These are phyloP conservation scores for Punica granatum DNA, from an alignment of 345 rosid species.

Conservation along the genomic window DNA sequence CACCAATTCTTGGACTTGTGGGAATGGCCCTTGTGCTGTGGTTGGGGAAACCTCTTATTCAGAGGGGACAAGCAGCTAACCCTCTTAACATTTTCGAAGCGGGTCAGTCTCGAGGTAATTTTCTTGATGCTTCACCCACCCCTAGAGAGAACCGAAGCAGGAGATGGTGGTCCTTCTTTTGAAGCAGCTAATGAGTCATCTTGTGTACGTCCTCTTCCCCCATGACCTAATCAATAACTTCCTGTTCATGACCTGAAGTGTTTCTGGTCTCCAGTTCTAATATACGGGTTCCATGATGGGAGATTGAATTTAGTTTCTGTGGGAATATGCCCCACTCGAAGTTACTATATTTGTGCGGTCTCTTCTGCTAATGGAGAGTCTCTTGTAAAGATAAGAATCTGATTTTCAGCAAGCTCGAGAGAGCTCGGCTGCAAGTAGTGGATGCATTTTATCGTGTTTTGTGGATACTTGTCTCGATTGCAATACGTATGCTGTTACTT, in stretches of 20 bases:
- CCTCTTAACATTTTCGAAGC: conserved; percentile 14
- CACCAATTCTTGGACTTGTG: conserved; percentile 73
- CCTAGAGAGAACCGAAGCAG: conserved; percentile 50
- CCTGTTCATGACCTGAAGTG: background rate
- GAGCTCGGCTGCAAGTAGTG: background rate
- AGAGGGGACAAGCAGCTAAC: conserved; percentile 26
- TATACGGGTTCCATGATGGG: background rate
- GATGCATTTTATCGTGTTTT: background rate
- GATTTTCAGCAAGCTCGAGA: background rate
- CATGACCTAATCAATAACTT: background rate
- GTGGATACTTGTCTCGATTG: background rate
- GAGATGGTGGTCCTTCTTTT: conserved; percentile 82
- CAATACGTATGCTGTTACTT: background rate
- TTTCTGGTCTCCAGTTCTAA: background rate
- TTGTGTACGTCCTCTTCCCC: background rate
- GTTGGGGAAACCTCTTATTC: conserved; percentile 45
- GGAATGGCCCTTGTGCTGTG: conserved; percentile 67
- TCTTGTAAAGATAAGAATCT: background rate
- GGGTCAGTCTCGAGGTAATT: background rate
- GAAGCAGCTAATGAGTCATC: background rate
- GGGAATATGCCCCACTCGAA: background rate
- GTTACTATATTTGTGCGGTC: background rate
- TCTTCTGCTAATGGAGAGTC: background rate
- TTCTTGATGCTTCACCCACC: conserved; percentile 14
- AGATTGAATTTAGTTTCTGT: background rate